Base-by-base conservation (phyloP, 2,329 filamentous ascomycete species). In the Aspergillus luchuensis region DNA sequence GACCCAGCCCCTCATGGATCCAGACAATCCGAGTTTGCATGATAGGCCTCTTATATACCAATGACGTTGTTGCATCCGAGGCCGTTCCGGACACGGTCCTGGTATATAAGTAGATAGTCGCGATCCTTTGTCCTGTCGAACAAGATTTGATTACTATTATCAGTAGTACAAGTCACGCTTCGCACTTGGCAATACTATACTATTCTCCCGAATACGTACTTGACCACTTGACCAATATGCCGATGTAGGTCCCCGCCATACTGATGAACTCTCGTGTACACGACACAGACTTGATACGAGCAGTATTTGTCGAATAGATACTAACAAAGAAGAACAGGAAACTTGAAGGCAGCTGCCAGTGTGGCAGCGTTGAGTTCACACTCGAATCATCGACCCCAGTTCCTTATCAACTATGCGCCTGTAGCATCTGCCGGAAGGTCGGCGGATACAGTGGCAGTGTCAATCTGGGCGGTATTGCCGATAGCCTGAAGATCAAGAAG, bases 271-370 rank as follows among this genome's bases (percentile, higher is more conserved):
- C 4, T 5, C 8, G 6, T 36, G 21, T 21, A 47, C 15, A 45
- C 21, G 25, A 21, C 51, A 45, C 11, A 50, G 10, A 30, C 28
- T 11, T 11, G 28, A 30, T 11, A 30, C 28, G 28, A 30, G 28
- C 28, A 30, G 10, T 30, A 30, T 30, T 10, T 4, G 28, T 30
- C 11, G 11, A 47, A 36, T 47, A 33, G 56, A 51, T 67, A 68
- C 56, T 10, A 41, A 52, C 15, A 21, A 50, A 19, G 30, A 21
- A n/a, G 25, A 60, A 60, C 58, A 82, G 80, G 75, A 76, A 76
- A 66, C 77, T 82, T 7, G 69, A 81, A 61, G 80, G 80, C 66
- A 81, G 79, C 67, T 82, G 80, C 71, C 80, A 82, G 66, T 82
- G 79, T 64, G 80, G 80, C 55, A 70, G 72, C 39, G 71, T 82